These are phyloP conservation scores for Capsella rubella DNA, from an alignment of 441 rosid species.

Conservation along the genomic window DNA sequence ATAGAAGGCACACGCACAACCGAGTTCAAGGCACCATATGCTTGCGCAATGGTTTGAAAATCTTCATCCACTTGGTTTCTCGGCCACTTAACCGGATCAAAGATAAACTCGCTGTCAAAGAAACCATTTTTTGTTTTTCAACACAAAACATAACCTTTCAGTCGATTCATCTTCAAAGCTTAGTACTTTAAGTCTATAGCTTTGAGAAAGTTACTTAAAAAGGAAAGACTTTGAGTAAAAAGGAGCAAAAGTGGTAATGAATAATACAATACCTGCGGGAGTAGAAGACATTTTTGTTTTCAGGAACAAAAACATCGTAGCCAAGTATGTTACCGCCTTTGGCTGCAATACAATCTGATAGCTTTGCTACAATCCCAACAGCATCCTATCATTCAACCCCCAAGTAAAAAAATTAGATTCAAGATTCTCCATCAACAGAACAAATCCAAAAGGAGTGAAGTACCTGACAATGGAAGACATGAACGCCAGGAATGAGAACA, in stretches of 20 bases:
- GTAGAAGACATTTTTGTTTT: conserved; percentile 78
- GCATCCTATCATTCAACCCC: conserved; percentile 55
- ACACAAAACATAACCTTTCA: conserved; percentile 14
- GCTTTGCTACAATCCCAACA: conserved; percentile 87
- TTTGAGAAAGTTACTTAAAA: not conserved
- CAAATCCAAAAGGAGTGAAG: not conserved
- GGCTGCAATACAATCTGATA: conserved; percentile 91
- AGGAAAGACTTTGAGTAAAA: not conserved
- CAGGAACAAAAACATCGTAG: conserved; percentile 89
- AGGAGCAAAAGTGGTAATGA: too few relatives aligned
- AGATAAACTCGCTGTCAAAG: conserved; percentile 74
- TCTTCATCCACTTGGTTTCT: conserved; percentile 75
- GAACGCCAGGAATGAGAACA: conserved; percentile 75
- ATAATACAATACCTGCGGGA: conserved; percentile 58
- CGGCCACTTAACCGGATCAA: conserved; percentile 84
- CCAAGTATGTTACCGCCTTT: conserved; percentile 91
- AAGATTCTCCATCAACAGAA: not conserved
- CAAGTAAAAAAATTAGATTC: not conserved
- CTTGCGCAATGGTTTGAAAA: conserved; percentile 63
- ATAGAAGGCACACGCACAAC: conserved; percentile 78
- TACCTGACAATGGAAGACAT: conserved; percentile 94
- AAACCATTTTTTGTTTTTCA: conserved; percentile 4
- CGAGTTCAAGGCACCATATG: conserved; percentile 66
- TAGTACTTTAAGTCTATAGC: not conserved
- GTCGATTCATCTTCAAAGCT: not conserved